Percentiles rank a stretch among this genome's conserved stretches.
These are phyloP conservation scores for Erysimum cheiranthoides DNA, from an alignment of 345 rosid species.

Conservation along the genomic window DNA sequence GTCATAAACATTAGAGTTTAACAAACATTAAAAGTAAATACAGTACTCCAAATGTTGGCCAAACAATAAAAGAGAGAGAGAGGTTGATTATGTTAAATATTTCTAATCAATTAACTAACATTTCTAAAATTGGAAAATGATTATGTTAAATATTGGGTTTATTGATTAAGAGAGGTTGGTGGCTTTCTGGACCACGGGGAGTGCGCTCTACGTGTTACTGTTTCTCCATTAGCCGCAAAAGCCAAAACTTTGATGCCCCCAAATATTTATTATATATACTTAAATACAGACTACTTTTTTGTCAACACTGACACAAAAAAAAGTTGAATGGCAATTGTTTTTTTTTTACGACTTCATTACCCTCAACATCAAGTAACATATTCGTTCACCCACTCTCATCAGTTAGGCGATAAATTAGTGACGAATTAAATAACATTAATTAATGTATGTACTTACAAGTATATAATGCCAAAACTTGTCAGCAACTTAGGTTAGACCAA, in stretches of 20 bases:
- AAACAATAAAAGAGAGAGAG: not conserved
- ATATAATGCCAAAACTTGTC: slow-evolving; percentile 42
- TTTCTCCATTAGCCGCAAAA: slow-evolving; percentile 46
- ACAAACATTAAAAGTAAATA: no score
- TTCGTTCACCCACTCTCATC: slow-evolving; percentile 31
- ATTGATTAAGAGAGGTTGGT: slow-evolving; percentile 13
- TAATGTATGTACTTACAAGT: slow-evolving; percentile 21
- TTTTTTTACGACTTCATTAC: not conserved
- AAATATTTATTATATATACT: not conserved
- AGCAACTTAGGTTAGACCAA: slow-evolving; percentile 31
- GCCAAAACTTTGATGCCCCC: slow-evolving; percentile 38
- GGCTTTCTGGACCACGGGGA: slow-evolving; percentile 38
- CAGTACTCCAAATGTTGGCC: not conserved
- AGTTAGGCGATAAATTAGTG: slow-evolving; percentile 9
- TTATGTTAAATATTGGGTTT: not conserved
- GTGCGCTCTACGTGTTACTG: slow-evolving; percentile 49
- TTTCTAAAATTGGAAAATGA: not conserved
- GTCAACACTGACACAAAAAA: not conserved
- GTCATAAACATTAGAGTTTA: not conserved
- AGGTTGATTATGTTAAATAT: not conserved
- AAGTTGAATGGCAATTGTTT: not conserved
- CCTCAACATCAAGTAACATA: not conserved
- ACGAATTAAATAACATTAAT: slow-evolving; percentile 27
- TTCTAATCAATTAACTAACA: no score
- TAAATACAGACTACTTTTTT: not conserved